These are phyloP conservation scores for Kwoniella dendrophila DNA, from an alignment of 768 basidiomycete species.

Conservation along the genomic window DNA sequence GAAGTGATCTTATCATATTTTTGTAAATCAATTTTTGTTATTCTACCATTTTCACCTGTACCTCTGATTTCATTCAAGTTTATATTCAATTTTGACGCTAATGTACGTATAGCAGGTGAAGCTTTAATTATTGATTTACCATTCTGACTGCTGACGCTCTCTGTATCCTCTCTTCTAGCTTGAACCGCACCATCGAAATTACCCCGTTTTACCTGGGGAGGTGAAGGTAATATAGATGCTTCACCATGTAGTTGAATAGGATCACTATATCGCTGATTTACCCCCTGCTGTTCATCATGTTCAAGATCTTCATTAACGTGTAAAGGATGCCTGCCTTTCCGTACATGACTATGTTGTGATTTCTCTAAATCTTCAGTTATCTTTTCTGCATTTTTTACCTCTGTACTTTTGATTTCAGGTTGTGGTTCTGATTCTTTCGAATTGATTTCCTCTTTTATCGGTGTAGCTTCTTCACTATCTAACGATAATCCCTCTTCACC, in stretches of 20 bases:
- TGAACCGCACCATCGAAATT: not conserved
- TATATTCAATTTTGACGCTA: constrained; percentile 39
- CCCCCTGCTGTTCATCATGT: not conserved
- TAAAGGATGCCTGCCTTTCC: not conserved
- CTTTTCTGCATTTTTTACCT: constrained; percentile 10
- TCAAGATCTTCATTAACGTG: not conserved
- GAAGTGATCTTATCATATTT: not conserved
- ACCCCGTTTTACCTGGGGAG: constrained; percentile 1
- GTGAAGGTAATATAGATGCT: constrained; percentile 38
- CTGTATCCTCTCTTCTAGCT: not conserved
- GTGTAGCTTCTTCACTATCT: constrained; percentile 13
- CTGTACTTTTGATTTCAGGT: not conserved
- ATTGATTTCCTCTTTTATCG: not conserved
- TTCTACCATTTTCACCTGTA: constrained; percentile 39
- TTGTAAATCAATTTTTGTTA: constrained; percentile 39
- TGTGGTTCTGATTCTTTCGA: not conserved
- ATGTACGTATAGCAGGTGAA: constrained; percentile 44
- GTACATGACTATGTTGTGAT: constrained; percentile 19
- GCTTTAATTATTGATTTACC: constrained; percentile 27
- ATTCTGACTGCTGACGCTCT: not conserved
- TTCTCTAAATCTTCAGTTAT: constrained; percentile 16
- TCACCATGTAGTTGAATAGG: constrained; percentile 36
- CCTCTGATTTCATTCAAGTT: constrained; percentile 29
- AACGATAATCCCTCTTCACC: not conserved
- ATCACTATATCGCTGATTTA: not conserved